Base-by-base conservation (phyloP, 2,329 filamentous ascomycete genomes). In the Aspergillus pseudonomiae region DNA sequence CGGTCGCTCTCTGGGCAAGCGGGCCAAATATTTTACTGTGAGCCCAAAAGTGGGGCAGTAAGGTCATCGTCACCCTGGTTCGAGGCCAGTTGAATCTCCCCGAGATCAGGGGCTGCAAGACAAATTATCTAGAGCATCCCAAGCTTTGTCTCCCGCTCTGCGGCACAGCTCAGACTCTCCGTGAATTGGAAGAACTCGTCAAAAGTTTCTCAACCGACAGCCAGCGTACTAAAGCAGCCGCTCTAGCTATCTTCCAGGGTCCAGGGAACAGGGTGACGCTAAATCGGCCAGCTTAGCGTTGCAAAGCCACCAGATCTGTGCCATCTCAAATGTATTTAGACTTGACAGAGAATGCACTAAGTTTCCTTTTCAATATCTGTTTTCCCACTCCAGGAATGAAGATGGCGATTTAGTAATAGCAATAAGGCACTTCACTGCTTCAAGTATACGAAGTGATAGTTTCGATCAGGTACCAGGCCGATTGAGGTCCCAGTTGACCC, bases 201-300 rank as follows among this genome's bases (percentile, higher is more conserved):
- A 76, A 84, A 63, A 75, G 80, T 3, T 77, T 89, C 11, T 81
- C 87, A 12, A 75, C 82, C 6, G 76, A 83, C 55, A 83, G 83
- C 19, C 79, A 87, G 52, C 82, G 86, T 66, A 88, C 88, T 57
- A 88, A 88, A 76, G 87, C 87, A 19, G 86, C 89, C 57, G 86
- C 87, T 1, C 75, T 89, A 48, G 87, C 88, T 3, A 80, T 89
- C 4, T 86, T 89, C 67, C 85, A 88, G 21, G 2, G 21, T 24
- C 21, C 21, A 24, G 21, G 21, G 21, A 24, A 24, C 21, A 24
- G 63, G 83, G 84, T 57, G 81, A 87, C 69, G 83, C 84, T 34
- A 85, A 87, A 62, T 75, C 89, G 7, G 87, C 87, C 4, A 81
- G 87, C 43, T 77, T 83, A 48, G 80, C 86, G 1, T 78, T 90